These are phyloP conservation scores for Mycena epipterygia DNA, from an alignment of 768 basidiomycete species.

Conservation along the genomic window DNA sequence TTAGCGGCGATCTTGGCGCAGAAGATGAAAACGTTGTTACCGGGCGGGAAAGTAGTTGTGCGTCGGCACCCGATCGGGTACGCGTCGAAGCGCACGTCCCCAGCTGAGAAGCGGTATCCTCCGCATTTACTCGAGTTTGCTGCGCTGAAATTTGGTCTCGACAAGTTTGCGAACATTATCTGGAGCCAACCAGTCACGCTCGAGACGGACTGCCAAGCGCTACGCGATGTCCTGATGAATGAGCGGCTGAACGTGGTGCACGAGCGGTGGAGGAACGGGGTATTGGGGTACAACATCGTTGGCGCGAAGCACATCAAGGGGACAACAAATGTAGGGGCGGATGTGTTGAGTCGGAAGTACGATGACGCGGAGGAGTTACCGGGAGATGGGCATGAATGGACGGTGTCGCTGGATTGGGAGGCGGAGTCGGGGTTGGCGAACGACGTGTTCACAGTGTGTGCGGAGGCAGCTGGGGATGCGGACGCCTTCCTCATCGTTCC, in stretches of 20 bases:
- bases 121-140: constrained; percentile 52
- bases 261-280: constrained; percentile 44
- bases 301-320: constrained; percentile 40
- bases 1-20: constrained; percentile 46
- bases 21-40: constrained; percentile 20
- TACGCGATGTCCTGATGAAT: constrained; percentile 41
- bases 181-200: constrained; percentile 42
- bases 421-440: constrained; percentile 24
- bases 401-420: constrained; percentile 42
- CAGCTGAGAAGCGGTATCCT: constrained; percentile 44
- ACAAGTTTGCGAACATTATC: constrained; percentile 36
- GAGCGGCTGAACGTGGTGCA: constrained; percentile 37
- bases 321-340: constrained; percentile 34
- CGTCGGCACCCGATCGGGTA: constrained; percentile 47
- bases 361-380: constrained; percentile 1
- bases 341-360: constrained; percentile 38
- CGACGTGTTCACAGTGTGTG: constrained; percentile 16
- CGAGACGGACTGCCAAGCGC: constrained; percentile 30
- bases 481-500: not conserved
- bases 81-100: constrained; percentile 50
- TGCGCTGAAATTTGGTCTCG: constrained; percentile 23
- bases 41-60: constrained; percentile 27
- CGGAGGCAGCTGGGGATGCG: not conserved
- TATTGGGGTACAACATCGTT: constrained; percentile 37
- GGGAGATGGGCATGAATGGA: constrained; percentile 34